Evolutionary conservation across 1,139 yeast genomes (phyloP), one percentile per base, ranked within the genome.

Genomic region (Geotrichum aggregatum): DNA sequence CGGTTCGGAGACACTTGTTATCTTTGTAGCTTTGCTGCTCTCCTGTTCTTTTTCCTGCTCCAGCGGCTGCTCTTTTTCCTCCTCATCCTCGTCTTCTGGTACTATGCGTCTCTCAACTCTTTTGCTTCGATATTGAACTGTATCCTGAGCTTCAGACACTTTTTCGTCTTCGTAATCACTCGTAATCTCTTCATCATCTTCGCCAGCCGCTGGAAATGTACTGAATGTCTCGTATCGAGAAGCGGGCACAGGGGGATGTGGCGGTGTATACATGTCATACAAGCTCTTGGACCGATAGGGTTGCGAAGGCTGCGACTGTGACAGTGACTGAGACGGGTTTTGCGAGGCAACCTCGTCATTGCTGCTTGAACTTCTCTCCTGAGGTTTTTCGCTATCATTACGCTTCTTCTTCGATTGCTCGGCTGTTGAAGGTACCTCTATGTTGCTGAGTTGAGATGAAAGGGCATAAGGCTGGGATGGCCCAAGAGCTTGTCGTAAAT

Each of bases 161-260:
- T 28, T 19, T 5, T 31, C 49, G 30, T 52, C 56, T 35, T 56
- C 58, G 34, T 48, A 46, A 45, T 56, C 58, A 35, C 58, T 56
- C n/a, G 56, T 49, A 16, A 56, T 56, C 31, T 56, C 58, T 8
- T 47, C 43, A 3, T 52, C 54, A 11, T 47, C 54, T 2, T 34
- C 49, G 3, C 16, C 33, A 6, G 38, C 38, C 6, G 48, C 11
- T 7, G 19, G 30, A 26, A 40, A 36, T 31, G 14, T 21, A 11
- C 24, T 14, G 21, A 43, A 31, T 16, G 47, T 43, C 1, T 21
- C 22, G 2, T 31, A 33, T 16, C 38, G 11, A 2, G 18, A n/a
- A 7, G 39, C 39, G 7, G 11, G 1, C 28, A 22, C 7, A 24
- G 21, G 26, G 3, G 14, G 18, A 6, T 11, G n/a, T 26, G 38